Base-by-base conservation (phyloP, 495 filamentous ascomycete species). In the Neurospora cerealis region DNA sequence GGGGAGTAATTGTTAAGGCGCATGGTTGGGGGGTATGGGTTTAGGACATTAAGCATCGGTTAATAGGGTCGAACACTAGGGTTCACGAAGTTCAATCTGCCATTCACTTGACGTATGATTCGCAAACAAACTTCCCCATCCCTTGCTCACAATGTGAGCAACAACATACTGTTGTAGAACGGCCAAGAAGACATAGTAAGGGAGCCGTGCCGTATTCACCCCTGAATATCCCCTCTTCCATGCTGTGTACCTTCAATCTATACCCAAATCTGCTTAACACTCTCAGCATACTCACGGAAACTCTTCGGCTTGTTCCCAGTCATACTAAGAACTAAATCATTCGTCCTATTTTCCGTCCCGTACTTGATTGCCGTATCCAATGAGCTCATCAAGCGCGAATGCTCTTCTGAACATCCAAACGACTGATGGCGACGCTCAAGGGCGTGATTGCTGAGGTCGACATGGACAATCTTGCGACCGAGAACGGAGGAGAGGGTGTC, bases 391-490 rank as follows among this genome's bases (percentile, higher is more conserved):
- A 83, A 75, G 44, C 71, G 54, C 0, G 83, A 78, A 44, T 81
- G 83, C n/a, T 79, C 73, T 28, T 75, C 78, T 32, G 83, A 78
- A 54, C 85, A 72, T 21, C 84, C 85, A 37, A 74, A 69, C 3
- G 41, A 10, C 60, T 70, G 32, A 28, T 78, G 74, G 1, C 74
- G 73, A 74, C 77, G 71, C 34, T 77, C 77, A 2, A 82, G 70
- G 44, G 84, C 81, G 0, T 74, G 73, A 34, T 78, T 77, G 10
- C 73, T 76, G n/a, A 87, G 71, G 69, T 85, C 83, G 24, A 83
- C 78, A 74, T 88, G 85, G 13, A 80, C 80, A 60, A 88, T 83
- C 48, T 77, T 79, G 42, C 83, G 77, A 3, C 78, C 78, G 7
- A 87, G 75, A 17, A 81, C 76, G 1, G 81, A 75, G n/a, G 75